phyloP scores from a whole-genome alignment of 805 yeast species.

The Dipodascopsis tothii region DNA sequence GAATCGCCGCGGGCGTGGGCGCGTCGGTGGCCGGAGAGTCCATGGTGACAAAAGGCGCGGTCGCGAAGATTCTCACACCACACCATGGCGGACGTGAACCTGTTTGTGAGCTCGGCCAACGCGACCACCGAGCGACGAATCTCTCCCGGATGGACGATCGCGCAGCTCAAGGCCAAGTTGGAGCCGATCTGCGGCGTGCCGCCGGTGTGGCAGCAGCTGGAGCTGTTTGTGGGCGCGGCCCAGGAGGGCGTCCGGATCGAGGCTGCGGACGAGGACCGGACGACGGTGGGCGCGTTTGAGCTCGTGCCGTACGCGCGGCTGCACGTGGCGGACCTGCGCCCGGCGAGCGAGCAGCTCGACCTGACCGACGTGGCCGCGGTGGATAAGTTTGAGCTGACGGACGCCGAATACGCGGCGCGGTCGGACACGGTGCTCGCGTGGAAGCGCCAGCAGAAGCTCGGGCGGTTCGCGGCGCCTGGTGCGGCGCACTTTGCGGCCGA shows the following conservation, averaged over 20 bases:
- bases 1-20: too few relatives aligned
- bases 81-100: conserved; percentile 38
- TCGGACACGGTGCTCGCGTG: conserved; percentile 62
- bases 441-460: conserved; percentile 63
- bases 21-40: too few relatives aligned
- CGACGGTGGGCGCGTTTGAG: conserved; percentile 5
- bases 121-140: conserved; percentile 65
- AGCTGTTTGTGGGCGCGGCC: conserved; percentile 10
- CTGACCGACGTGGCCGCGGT: conserved; percentile 32
- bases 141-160: conserved; percentile 53
- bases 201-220: conserved; percentile 43
- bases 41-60: too few relatives aligned
- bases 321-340: conserved; percentile 36
- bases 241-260: conserved; percentile 8
- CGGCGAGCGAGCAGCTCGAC: conserved; percentile 27
- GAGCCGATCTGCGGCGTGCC: conserved; percentile 72
- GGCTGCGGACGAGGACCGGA: conserved; percentile 5
- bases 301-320: conserved; percentile 16
- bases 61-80: too few relatives aligned
- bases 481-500: conserved; percentile 29
- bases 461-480: conserved; percentile 56
- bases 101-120: conserved; percentile 55
- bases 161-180: conserved; percentile 45
- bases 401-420: conserved; percentile 54
- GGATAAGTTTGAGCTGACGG: conserved; percentile 44